Conservation (phyloP, 169 alveolate species). For the Plasmodium gonderi region DNA sequence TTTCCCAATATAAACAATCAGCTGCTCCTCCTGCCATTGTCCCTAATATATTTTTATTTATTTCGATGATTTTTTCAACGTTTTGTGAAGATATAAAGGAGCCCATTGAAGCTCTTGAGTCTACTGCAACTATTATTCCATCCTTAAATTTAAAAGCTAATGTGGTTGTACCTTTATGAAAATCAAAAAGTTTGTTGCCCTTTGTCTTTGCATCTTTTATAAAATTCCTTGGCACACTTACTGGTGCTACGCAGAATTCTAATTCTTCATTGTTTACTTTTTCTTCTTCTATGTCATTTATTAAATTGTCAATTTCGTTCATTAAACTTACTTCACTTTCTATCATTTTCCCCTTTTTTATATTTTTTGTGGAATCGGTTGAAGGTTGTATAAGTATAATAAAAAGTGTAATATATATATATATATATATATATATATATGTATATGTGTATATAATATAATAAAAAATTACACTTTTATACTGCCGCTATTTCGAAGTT, state of each 20-base stretch:
- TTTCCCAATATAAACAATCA: conserved; percentile 99
- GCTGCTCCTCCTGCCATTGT: conserved; percentile 99
- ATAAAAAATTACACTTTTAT: not conserved
- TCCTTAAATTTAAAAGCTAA: conserved; percentile 93
- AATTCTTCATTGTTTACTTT: conserved; percentile 18
- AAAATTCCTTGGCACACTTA: conserved; percentile 59
- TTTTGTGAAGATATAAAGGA: conserved; percentile 95
- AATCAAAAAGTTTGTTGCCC: conserved; percentile 59
- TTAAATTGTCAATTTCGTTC: conserved; percentile 58
- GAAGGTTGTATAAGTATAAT: no score
- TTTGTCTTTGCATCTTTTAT: conserved; percentile 60
- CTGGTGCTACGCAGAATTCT: conserved; percentile 63
- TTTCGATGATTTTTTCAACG: conserved; percentile 97
- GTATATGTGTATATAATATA: not conserved
- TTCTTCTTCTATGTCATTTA: conserved; percentile 48
- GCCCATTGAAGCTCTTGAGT: conserved; percentile 99
- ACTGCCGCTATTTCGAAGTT: not conserved
- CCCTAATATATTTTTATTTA: conserved; percentile 96
- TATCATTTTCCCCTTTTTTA: conserved; percentile 16
- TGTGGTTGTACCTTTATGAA: conserved; percentile 98
- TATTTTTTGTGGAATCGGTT: not conserved
- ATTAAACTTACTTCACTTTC: conserved; percentile 7
- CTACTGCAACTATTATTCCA: conserved; percentile 99
- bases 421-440: no score
- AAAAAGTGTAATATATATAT: no score